A percentile compares a stretch with the other conserved stretches of the same genome.
phyloP scores from a whole-genome alignment of 169 alveolate genomes.

The Theileria orientalis region DNA sequence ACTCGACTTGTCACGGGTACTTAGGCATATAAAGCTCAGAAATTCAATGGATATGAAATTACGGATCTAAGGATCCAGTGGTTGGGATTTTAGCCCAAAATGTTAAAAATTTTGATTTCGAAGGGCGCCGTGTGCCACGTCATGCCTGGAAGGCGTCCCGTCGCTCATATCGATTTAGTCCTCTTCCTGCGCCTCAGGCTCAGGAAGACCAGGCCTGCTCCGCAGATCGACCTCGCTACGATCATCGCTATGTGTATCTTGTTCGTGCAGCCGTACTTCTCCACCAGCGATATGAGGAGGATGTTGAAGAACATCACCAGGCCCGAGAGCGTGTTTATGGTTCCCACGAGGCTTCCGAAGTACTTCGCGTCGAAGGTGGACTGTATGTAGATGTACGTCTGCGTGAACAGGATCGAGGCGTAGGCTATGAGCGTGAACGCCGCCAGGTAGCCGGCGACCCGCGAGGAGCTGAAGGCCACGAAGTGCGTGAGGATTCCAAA shows the following conservation, averaged over 20 bases:
- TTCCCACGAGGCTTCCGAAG: constrained; percentile 60
- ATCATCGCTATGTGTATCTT: constrained; percentile 20
- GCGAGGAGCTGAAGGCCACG: constrained; percentile 2
- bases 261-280: constrained; percentile 10
- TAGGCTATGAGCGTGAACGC: constrained; percentile 29
- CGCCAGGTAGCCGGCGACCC: constrained; percentile 36
- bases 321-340: constrained; percentile 53
- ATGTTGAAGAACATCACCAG: constrained; percentile 31
- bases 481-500: constrained; percentile 48
- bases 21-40: no score
- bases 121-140: no score
- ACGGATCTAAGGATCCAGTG: no score
- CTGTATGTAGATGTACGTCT: constrained; percentile 56
- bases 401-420: constrained; percentile 42
- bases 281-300: constrained; percentile 19
- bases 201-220: constrained; percentile 2
- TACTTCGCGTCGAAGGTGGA: constrained; percentile 38
- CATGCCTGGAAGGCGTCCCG: no score
- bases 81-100: no score
- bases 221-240: constrained; percentile 5
- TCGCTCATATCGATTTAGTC: constrained; percentile 11
- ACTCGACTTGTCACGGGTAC: no score
- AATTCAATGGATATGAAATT: no score
- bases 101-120: no score
- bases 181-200: constrained; percentile 2